Evolutionary conservation across 441 rosid species (phyloP), one percentile per base, ranked within the genome.

Genomic region (Gossypium gossypioides): DNA sequence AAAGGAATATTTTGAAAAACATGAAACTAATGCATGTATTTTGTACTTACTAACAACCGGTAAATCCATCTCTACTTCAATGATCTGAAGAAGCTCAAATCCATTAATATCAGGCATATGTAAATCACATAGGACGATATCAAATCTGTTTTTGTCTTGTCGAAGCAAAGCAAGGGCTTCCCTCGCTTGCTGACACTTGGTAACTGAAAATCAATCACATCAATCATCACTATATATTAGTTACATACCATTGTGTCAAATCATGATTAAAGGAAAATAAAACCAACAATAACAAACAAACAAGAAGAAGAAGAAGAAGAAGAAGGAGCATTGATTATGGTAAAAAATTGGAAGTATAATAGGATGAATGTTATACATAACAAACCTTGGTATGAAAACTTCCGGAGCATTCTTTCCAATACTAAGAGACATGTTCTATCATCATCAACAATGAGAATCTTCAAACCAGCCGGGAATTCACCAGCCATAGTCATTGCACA

Each of bases 91-190:
- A 12, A 81, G 74, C 69, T 74, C 40, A 15, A 81, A 50, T 25
- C 87, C 87, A 67, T 84, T 78, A 69, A 81, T 77, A 6, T 66
- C 83, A 3, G 82, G 83, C 82, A 81, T 79, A 50, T 78, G 76
- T 21, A 76, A 6, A 27, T 79, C 83, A 6, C 60, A 65, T 13
- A 81, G 25, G 50, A 80, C 71, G 21, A 81, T 57, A 51, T 84
- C 87, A 40, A 84, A 79, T 66, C 56, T 77, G 56, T 56, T 63
- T 4, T 54, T 66, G 18, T 79, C 72, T 10, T 72, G 72, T 19
- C 76, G 74, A 32, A 81, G 79, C 72, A 78, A 46, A 8, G 69
- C 66, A 19, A 84, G 61, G 10, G 83, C 86, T 0, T 79, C 83
- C 42, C 6, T 69, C 34, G 76, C 80, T 48, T 22, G 4, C 2